Evolutionary conservation across 2,329 filamentous ascomycete genomes (phyloP).

Genomic region (Ceratocystis eucalypticola): DNA sequence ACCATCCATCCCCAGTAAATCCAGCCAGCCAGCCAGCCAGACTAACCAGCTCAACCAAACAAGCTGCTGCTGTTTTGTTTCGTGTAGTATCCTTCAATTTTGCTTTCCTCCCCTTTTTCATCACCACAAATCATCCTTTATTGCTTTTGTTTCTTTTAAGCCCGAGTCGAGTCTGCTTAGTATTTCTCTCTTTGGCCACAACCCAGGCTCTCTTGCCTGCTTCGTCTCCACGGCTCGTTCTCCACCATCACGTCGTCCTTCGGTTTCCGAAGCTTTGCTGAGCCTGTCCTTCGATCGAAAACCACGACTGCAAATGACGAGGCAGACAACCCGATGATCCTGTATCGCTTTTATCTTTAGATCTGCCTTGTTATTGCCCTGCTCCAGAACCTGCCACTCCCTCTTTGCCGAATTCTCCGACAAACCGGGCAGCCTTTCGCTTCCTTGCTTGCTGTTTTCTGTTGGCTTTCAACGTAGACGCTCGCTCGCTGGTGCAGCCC

Average conservation of each 20-base stretch:
- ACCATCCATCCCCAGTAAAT: neutral
- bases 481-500: neutral
- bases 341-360: constrained; percentile 1
- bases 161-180: neutral
- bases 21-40: neutral
- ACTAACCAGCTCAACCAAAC: neutral
- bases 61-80: neutral
- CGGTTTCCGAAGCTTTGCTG: neutral
- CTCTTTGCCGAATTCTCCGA: neutral
- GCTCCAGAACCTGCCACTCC: neutral
- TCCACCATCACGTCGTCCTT: neutral
- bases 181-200: neutral
- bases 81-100: neutral
- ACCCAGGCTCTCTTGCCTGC: neutral
- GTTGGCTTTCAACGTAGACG: neutral
- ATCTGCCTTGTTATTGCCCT: neutral
- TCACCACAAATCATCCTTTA: neutral
- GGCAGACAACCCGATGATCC: neutral
- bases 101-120: neutral
- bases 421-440: neutral
- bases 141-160: neutral
- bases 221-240: neutral
- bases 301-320: neutral
- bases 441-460: neutral
- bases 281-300: too few relatives aligned